Percentiles rank a stretch among this genome's conserved stretches.
Conservation (phyloP, 169 alveolate genomes). For the Theileria orientalis region DNA sequence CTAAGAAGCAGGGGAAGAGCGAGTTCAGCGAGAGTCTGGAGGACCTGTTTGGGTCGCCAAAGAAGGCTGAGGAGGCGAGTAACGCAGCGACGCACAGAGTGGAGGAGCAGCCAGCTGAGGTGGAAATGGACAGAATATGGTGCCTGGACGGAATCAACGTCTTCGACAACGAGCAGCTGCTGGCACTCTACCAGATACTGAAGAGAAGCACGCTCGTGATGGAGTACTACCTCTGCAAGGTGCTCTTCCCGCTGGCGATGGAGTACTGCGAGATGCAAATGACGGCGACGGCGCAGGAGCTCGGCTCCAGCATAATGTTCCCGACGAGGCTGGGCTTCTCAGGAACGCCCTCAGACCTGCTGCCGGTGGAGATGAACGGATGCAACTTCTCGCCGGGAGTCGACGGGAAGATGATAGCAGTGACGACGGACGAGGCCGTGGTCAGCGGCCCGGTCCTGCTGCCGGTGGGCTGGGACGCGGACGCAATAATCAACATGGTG, state of each 20-base stretch:
- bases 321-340: constrained; percentile 88
- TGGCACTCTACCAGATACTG: constrained; percentile 59
- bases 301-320: constrained; percentile 84
- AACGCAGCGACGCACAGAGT: background rate
- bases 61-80: background rate
- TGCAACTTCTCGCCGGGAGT: constrained; percentile 87
- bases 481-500: constrained; percentile 48
- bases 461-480: constrained; percentile 59
- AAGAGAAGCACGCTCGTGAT: constrained; percentile 76
- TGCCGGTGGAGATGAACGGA: constrained; percentile 85
- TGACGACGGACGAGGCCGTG: constrained; percentile 72
- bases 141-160: constrained; percentile 80
- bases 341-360: constrained; percentile 90
- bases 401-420: constrained; percentile 82
- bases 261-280: constrained; percentile 83
- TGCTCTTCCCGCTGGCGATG: constrained; percentile 80
- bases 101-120: constrained; percentile 12
- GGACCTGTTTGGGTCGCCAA: background rate
- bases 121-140: constrained; percentile 41
- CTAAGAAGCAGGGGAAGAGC: background rate
- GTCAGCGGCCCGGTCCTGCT: constrained; percentile 67
- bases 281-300: constrained; percentile 87
- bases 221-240: constrained; percentile 74
- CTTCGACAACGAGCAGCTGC: constrained; percentile 77
- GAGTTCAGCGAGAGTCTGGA: background rate